Conservation (phyloP, 1,284 basidiomycete genomes). For the Ganoderma resinaceum region DNA sequence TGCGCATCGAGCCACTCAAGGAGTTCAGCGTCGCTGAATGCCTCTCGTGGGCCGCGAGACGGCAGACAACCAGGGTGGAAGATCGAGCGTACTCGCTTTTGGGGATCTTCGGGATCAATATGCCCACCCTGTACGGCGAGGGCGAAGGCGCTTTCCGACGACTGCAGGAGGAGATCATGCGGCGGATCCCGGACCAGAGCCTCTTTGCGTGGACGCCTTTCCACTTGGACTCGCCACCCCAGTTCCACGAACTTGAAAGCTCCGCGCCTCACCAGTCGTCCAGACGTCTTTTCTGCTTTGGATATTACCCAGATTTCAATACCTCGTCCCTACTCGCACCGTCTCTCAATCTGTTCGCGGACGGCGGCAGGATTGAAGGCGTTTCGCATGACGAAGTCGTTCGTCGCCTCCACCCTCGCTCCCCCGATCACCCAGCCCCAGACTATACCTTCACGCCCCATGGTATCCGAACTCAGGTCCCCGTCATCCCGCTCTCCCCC, state of each 20-base stretch:
- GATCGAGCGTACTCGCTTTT: conserved; percentile 20
- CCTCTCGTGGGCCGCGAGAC: conserved; percentile 17
- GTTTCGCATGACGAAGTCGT: conserved; percentile 2
- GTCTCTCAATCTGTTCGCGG: neutral
- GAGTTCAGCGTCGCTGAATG: conserved; percentile 10
- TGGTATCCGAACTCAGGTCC: neutral
- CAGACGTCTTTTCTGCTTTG: neutral
- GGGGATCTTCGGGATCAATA: conserved; percentile 17
- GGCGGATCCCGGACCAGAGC: conserved; percentile 13
- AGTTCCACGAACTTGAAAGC: neutral
- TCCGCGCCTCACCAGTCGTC: neutral
- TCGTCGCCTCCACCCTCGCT: neutral
- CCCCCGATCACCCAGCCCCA: neutral
- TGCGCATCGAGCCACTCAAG: neutral
- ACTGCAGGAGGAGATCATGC: conserved; percentile 20
- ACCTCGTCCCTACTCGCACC: neutral
- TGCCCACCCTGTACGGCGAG: conserved; percentile 18
- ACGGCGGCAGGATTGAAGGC: neutral
- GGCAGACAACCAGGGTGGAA: conserved; percentile 15
- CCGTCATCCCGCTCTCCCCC: neutral
- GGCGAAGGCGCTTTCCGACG: conserved; percentile 12
- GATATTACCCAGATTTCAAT: neutral
- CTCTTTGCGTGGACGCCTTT: conserved; percentile 17
- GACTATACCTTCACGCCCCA: neutral
- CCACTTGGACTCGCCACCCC: neutral